phyloP scores from a whole-genome alignment of 1,284 basidiomycete species.

The Irpex sp. region DNA sequence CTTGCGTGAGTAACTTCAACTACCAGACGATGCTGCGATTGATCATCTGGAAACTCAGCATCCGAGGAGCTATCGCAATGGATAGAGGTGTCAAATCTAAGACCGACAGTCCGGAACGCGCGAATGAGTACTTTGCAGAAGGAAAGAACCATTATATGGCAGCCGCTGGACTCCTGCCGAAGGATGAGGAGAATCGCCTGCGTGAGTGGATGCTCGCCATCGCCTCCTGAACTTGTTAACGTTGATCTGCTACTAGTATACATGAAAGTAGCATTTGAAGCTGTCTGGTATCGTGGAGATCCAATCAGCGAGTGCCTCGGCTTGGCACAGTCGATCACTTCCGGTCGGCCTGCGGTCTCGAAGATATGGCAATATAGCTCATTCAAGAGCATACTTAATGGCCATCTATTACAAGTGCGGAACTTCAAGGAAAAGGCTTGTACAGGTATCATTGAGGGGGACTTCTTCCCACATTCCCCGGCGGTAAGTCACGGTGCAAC shows the following conservation, averaged over 20 bases:
- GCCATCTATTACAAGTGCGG: no score
- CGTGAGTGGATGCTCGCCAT: no score
- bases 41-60: background rate
- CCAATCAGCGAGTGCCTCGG: background rate
- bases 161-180: background rate
- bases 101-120: background rate
- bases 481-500: no score
- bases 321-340: no score
- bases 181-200: no score
- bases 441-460: no score
- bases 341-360: no score
- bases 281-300: background rate
- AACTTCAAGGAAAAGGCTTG: no score
- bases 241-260: background rate
- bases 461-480: no score
- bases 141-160: background rate
- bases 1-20: conserved; percentile 4
- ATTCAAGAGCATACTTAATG: no score
- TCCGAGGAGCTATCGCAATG: background rate
- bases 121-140: background rate
- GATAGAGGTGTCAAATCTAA: background rate
- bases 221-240: no score
- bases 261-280: conserved; percentile 1
- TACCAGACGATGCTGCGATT: background rate
- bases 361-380: no score